Conservation (phyloP, 192 early-diverging fungal genomes). For the Coemansia interrupta region DNA sequence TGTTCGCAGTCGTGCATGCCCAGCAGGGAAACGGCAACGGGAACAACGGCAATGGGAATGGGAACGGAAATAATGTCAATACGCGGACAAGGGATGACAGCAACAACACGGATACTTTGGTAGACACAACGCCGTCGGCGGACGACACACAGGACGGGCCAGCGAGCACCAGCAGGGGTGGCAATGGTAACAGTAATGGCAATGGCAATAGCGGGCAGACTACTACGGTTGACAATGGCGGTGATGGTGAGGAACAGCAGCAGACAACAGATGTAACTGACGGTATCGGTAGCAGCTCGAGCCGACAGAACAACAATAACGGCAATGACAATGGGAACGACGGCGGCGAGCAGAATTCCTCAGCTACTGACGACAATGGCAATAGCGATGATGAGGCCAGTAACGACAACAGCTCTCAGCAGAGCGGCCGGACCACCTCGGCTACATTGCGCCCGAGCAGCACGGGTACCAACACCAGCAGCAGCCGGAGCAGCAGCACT, state of each 20-base stretch:
- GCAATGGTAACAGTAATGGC: constrained; percentile 4
- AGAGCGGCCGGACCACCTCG: neutral
- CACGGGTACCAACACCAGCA: neutral
- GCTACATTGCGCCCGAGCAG: neutral
- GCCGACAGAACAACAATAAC: neutral
- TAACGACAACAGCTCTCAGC: neutral
- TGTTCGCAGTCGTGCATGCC: neutral
- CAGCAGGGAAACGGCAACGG: neutral
- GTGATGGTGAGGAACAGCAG: neutral
- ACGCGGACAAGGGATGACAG: too few relatives aligned
- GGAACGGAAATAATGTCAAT: constrained; percentile 1
- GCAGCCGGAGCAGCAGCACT: neutral
- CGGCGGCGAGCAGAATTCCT: neutral
- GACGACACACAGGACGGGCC: too few relatives aligned
- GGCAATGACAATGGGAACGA: neutral
- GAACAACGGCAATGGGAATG: neutral
- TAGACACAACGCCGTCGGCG: too few relatives aligned
- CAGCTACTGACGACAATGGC: neutral
- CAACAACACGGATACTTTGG: too few relatives aligned
- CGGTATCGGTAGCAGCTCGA: neutral
- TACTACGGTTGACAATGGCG: neutral
- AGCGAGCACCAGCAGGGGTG: neutral
- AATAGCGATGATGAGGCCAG: neutral
- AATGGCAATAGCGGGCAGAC: neutral
- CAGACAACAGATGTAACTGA: neutral